These are phyloP conservation scores for Adansonia madagascariensis DNA, from an alignment of 441 rosid species.

Conservation along the genomic window DNA sequence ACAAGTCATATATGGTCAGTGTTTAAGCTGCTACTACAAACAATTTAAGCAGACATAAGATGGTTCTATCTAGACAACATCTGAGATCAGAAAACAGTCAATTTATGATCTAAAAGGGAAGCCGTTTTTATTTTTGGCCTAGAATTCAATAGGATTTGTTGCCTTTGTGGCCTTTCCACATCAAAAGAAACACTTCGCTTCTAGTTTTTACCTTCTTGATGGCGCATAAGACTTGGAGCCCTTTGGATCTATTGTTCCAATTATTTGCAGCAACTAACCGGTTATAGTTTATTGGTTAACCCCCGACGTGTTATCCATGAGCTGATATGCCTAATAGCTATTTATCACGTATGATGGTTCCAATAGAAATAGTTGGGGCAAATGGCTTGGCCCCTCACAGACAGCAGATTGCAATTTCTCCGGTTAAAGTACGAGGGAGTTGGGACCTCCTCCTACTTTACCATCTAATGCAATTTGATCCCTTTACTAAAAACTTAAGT, in stretches of 20 bases:
- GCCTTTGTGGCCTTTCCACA: background rate
- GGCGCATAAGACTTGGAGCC: background rate
- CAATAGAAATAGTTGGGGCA: background rate
- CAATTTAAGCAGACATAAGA: background rate
- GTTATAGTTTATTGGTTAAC: slow-evolving; percentile 4
- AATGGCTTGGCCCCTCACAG: background rate
- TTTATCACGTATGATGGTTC: background rate
- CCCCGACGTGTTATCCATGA: background rate
- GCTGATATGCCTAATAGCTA: background rate
- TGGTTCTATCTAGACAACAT: background rate
- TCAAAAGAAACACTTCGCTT: background rate
- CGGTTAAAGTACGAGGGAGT: too few relatives aligned
- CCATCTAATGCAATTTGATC: too few relatives aligned
- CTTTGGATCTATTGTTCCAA: background rate
- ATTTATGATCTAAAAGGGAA: slow-evolving; percentile 1
- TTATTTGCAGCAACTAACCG: slow-evolving; percentile 8
- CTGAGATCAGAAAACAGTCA: background rate
- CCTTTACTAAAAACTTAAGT: too few relatives aligned
- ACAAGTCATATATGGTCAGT: background rate
- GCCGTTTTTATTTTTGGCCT: background rate
- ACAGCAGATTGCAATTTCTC: slow-evolving; percentile 6
- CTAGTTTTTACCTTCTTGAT: background rate
- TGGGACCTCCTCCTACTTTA: too few relatives aligned
- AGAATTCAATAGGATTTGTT: background rate
- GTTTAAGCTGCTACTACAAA: slow-evolving; percentile 3